These are phyloP conservation scores for Saccharomycopsis hybrid DNA, from an alignment of 1,139 yeast genomes.

Conservation along the genomic window DNA sequence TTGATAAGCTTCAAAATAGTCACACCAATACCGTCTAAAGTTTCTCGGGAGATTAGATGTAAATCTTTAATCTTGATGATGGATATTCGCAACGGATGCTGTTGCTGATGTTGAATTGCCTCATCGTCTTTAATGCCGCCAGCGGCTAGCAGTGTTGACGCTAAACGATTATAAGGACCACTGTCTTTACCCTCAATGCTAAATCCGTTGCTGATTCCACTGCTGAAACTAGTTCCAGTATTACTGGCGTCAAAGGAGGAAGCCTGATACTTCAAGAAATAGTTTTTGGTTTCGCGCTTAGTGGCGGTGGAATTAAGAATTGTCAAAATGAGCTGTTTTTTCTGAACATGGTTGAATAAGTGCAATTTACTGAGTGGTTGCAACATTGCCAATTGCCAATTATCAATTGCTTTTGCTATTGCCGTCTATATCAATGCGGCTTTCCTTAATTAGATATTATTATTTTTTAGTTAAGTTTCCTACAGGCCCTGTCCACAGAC, in stretches of 20 bases:
- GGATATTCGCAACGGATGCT: conserved; percentile 47
- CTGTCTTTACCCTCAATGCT: conserved; percentile 11
- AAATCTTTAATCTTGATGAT: conserved; percentile 42
- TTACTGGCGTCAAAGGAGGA: not conserved
- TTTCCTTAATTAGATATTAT: not conserved
- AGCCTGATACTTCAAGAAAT: conserved; percentile 51
- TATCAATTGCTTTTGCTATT: not conserved
- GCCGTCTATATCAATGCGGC: too few relatives aligned
- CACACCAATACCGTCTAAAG: conserved; percentile 28
- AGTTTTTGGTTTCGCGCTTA: conserved; percentile 65
- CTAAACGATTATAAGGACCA: not conserved
- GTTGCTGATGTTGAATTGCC: not conserved
- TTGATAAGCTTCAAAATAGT: conserved; percentile 34
- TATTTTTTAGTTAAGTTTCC: too few relatives aligned
- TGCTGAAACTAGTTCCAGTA: not conserved
- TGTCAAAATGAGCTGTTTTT: conserved; percentile 53
- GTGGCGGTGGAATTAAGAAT: conserved; percentile 71
- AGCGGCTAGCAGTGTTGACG: not conserved
- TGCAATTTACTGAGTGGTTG: conserved; percentile 10
- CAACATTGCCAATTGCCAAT: not conserved
- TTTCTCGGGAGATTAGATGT: conserved; percentile 26
- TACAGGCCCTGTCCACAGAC: too few relatives aligned
- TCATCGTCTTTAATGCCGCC: conserved; percentile 22
- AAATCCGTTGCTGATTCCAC: not conserved
- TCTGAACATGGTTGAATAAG: conserved; percentile 25